A percentile compares a stretch with the other conserved stretches of the same genome.
phyloP scores from a whole-genome alignment of 441 rosid species.

The Pelargonium fulgidum region DNA sequence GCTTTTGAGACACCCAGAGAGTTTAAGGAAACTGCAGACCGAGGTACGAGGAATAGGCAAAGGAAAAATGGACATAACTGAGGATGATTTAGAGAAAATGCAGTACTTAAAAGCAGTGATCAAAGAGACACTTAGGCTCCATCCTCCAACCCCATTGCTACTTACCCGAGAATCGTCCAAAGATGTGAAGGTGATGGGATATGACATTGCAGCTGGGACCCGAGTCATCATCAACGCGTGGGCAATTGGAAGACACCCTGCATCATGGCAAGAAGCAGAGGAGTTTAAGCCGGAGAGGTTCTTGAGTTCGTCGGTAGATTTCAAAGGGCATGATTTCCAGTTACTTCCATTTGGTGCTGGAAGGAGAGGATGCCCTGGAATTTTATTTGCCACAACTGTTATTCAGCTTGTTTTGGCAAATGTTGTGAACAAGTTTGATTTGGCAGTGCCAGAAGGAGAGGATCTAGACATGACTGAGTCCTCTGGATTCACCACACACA shows the following conservation, averaged over 20 bases:
- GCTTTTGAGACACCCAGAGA: conserved; percentile 5
- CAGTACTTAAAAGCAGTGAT: not conserved
- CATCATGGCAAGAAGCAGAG: not conserved
- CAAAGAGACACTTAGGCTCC: not conserved
- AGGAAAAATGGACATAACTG: not conserved
- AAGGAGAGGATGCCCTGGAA: conserved; percentile 25
- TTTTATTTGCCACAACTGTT: conserved; percentile 14
- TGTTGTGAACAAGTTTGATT: too few relatives aligned
- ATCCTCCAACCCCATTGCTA: not conserved
- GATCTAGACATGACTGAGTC: too few relatives aligned
- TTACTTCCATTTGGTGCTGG: conserved; percentile 31
- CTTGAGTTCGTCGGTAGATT: not conserved
- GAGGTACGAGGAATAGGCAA: conserved; percentile 1
- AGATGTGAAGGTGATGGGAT: not conserved
- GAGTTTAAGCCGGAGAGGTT: not conserved
- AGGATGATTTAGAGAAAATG: not conserved
- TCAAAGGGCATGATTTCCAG: not conserved
- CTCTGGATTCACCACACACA: too few relatives aligned
- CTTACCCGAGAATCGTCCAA: not conserved
- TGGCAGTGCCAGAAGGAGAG: too few relatives aligned
- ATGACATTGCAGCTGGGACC: not conserved
- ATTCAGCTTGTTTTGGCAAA: too few relatives aligned
- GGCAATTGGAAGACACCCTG: not conserved
- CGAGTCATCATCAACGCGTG: not conserved
- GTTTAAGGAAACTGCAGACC: conserved; percentile 3